phyloP scores from a whole-genome alignment of 2,329 filamentous ascomycete species.

The Hymenoscyphus fructigenus region DNA sequence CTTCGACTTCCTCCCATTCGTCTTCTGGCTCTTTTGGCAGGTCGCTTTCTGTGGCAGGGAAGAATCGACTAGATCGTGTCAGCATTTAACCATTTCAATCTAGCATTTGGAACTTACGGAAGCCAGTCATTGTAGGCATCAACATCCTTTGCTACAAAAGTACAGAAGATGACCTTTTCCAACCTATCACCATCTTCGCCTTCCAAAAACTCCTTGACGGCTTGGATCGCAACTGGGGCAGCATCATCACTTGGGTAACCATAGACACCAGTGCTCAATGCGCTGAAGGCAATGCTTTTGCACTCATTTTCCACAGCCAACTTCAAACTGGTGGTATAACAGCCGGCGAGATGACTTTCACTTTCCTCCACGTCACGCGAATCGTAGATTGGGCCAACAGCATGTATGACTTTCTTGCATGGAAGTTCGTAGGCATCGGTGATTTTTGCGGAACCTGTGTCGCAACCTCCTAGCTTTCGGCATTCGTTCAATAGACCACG shows the following conservation, averaged over 20 bases:
- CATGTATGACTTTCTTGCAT: conserved; percentile 78
- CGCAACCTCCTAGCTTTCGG: conserved; percentile 66
- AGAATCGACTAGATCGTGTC: conserved; percentile 40
- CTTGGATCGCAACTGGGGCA: conserved; percentile 65
- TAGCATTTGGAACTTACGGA: conserved; percentile 60
- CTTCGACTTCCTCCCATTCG: conserved; percentile 33
- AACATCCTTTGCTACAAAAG: conserved; percentile 77
- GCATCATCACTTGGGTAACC: conserved; percentile 78
- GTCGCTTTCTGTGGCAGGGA: conserved; percentile 44
- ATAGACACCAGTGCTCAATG: conserved; percentile 86
- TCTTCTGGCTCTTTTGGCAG: conserved; percentile 17
- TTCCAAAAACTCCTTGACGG: conserved; percentile 56
- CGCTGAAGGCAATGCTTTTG: conserved; percentile 76
- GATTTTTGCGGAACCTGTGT: conserved; percentile 78
- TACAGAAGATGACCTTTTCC: conserved; percentile 79
- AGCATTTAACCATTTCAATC: background rate
- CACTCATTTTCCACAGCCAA: conserved; percentile 68
- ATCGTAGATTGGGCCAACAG: conserved; percentile 80
- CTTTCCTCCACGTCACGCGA: conserved; percentile 41
- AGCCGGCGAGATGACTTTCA: conserved; percentile 51
- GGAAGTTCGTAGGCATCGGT: conserved; percentile 76
- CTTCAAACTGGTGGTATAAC: conserved; percentile 71
- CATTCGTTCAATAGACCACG: conserved; percentile 68
- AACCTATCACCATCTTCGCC: conserved; percentile 50
- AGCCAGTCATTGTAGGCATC: conserved; percentile 67